phyloP scores from a whole-genome alignment of 768 basidiomycete genomes.

The Rhodocollybia butyracea region DNA sequence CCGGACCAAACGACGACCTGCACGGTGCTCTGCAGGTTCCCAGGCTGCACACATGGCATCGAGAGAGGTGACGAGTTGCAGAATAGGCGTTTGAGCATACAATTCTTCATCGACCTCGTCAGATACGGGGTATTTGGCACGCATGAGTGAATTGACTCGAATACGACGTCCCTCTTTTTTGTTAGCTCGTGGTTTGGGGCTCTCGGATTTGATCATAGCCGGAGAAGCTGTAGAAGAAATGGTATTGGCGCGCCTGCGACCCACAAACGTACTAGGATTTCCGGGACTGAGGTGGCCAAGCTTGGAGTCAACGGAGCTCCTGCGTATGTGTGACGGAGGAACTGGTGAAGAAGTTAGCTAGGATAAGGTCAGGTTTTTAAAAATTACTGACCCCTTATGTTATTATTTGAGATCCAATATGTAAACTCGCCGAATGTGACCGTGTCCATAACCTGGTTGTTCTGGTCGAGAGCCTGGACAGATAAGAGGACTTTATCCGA shows the following conservation, averaged over 20 bases:
- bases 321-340: constrained; percentile 13
- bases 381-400: constrained; percentile 13
- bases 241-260: constrained; percentile 36
- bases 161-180: constrained; percentile 37
- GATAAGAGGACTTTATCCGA: constrained; percentile 50
- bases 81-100: constrained; percentile 50
- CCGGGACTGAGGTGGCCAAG: constrained; percentile 27
- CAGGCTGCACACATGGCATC: constrained; percentile 54
- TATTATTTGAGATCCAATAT: constrained; percentile 48
- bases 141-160: constrained; percentile 40
- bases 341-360: constrained; percentile 6
- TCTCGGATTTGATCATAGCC: constrained; percentile 34
- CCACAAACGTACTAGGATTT: constrained; percentile 16
- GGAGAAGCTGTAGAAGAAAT: constrained; percentile 28
- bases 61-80: constrained; percentile 59
- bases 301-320: constrained; percentile 25
- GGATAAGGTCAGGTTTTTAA: constrained; percentile 9
- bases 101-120: constrained; percentile 34
- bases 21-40: constrained; percentile 60
- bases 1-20: constrained; percentile 81
- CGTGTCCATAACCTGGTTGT: constrained; percentile 55
- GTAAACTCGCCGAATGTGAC: constrained; percentile 71
- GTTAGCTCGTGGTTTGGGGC: constrained; percentile 32
- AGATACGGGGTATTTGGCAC: constrained; percentile 32
- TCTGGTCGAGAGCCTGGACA: constrained; percentile 58